Conservation (phyloP, 2,329 filamentous ascomycete genomes). For the Dichotomopilus funicola region DNA sequence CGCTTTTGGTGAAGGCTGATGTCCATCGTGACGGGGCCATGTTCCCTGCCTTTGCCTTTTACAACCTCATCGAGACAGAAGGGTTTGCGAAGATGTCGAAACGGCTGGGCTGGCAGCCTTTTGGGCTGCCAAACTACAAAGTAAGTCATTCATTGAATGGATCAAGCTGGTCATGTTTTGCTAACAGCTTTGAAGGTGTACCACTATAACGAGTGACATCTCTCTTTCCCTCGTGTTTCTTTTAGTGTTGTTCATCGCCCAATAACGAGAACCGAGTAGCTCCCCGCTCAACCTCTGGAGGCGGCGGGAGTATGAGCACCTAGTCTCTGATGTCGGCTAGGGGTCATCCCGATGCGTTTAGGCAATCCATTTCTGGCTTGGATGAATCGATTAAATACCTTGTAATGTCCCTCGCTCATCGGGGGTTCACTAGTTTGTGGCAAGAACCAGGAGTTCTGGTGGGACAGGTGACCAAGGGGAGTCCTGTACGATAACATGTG, state of each 20-base stretch:
- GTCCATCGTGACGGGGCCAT: constrained; percentile 96
- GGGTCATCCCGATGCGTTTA: too few relatives aligned
- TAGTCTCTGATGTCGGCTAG: too few relatives aligned
- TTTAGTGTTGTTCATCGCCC: background rate
- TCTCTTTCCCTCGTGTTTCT: background rate
- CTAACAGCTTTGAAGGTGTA: constrained; percentile 57
- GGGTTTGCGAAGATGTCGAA: constrained; percentile 97
- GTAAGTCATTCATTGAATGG: constrained; percentile 43
- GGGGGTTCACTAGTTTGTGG: background rate
- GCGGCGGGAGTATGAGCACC: too few relatives aligned
- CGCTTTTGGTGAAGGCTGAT: constrained; percentile 88
- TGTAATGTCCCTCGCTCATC: background rate
- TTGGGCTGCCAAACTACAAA: constrained; percentile 94
- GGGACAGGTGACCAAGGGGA: constrained; percentile 10
- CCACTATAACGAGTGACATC: constrained; percentile 73
- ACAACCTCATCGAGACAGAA: constrained; percentile 95
- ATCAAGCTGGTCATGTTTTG: background rate
- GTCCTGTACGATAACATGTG: constrained; percentile 2
- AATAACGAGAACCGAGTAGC: too few relatives aligned
- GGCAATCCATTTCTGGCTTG: background rate
- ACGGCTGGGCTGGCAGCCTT: constrained; percentile 76
- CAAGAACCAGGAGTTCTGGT: background rate
- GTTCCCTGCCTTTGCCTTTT: constrained; percentile 96
- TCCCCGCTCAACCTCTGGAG: too few relatives aligned
- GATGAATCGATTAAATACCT: background rate